These are phyloP conservation scores for Chloris gayana DNA, from an alignment of 176 grass and related monocot species.

Conservation along the genomic window DNA sequence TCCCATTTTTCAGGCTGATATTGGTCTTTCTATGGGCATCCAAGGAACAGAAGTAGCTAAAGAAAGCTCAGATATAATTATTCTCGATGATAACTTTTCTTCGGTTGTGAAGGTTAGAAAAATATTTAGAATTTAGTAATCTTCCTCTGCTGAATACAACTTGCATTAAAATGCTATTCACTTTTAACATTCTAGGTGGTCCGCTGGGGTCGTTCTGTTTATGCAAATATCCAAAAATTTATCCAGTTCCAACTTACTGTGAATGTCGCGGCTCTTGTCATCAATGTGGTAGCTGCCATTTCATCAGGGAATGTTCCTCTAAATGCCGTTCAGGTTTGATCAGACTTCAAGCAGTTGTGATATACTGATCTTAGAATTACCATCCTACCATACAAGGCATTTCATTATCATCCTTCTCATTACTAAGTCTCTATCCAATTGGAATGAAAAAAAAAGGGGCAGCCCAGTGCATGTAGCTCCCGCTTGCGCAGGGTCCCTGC, in stretches of 20 bases:
- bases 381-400: neutral
- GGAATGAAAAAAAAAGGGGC: too few relatives aligned
- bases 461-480: too few relatives aligned
- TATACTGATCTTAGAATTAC: conserved; percentile 17
- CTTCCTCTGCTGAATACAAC: conserved; percentile 22
- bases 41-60: conserved; percentile 99
- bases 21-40: conserved; percentile 97
- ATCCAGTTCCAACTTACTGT: conserved; percentile 99
- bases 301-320: conserved; percentile 93
- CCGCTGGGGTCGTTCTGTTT: conserved; percentile 95
- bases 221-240: conserved; percentile 99
- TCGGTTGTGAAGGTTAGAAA: conserved; percentile 86
- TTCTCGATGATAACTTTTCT: conserved; percentile 96
- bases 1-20: conserved; percentile 84
- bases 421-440: conserved; percentile 14
- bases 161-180: conserved; percentile 13
- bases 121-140: conserved; percentile 29
- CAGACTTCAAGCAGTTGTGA: conserved; percentile 26
- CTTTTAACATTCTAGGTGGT: conserved; percentile 68
- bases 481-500: too few relatives aligned
- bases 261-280: conserved; percentile 93
- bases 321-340: conserved; percentile 95
- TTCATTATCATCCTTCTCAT: neutral
- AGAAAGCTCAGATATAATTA: conserved; percentile 99
- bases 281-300: conserved; percentile 93